These are phyloP conservation scores for Suhomyces maxii DNA, from an alignment of 1,139 yeast species.

Conservation along the genomic window DNA sequence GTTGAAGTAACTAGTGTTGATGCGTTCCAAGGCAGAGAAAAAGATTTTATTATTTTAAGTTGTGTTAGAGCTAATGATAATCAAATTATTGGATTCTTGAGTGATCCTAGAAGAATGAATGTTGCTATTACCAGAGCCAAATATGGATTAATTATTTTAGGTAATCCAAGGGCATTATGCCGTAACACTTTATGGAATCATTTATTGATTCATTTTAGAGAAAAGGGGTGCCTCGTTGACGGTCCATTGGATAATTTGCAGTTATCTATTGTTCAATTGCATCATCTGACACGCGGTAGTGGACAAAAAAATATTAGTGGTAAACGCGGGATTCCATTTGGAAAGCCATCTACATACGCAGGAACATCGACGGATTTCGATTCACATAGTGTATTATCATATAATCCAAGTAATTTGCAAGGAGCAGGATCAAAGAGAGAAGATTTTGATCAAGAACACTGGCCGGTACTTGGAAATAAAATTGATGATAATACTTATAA, in stretches of 20 bases:
- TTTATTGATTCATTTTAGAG: slow-evolving; percentile 74
- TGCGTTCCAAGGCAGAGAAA: slow-evolving; percentile 96
- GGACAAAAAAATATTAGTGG: slow-evolving; percentile 1
- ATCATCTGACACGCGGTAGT: slow-evolving; percentile 1
- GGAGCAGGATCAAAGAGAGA: background rate
- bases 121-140: slow-evolving; percentile 92
- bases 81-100: slow-evolving; percentile 81
- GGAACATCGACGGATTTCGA: slow-evolving; percentile 35
- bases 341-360: slow-evolving; percentile 3
- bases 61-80: slow-evolving; percentile 91
- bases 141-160: slow-evolving; percentile 78
- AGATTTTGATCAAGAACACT: slow-evolving; percentile 19
- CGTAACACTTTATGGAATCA: slow-evolving; percentile 79
- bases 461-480: slow-evolving; percentile 37
- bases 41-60: slow-evolving; percentile 82
- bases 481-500: slow-evolving; percentile 15
- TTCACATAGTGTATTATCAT: slow-evolving; percentile 50
- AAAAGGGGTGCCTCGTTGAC: slow-evolving; percentile 85
- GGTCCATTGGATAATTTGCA: slow-evolving; percentile 86
- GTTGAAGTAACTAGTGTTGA: slow-evolving; percentile 93
- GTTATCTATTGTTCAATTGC: slow-evolving; percentile 64
- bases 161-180: slow-evolving; percentile 79
- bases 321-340: slow-evolving; percentile 1
- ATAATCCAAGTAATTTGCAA: slow-evolving; percentile 19
- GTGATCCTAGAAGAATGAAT: slow-evolving; percentile 87